Evolutionary conservation across 2,329 filamentous ascomycete species (phyloP), one percentile per base, ranked within the genome.

Genomic region (Sporothrix globosa): DNA sequence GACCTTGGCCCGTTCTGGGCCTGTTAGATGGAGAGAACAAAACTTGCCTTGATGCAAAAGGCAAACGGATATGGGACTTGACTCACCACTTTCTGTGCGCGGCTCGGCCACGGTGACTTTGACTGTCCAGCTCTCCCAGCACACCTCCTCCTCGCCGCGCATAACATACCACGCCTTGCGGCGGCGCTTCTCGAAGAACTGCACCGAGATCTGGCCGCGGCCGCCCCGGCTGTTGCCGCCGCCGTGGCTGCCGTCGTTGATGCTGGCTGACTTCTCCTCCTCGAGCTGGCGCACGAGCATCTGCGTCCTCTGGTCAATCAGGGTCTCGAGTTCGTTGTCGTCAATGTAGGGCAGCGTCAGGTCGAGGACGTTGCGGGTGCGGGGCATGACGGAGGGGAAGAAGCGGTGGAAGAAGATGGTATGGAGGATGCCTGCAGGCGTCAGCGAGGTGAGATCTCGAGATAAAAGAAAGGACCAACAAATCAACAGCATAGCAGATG

Each of bases 351-450:
- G 94, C 39, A 98, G 88, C 46, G 93, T 94, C 73, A 97, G 87
- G 81, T 97, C 94, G 74, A 97, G 90, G 73, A 97, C 89, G 78
- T 97, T 94, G 82, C 93, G 90, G 73, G 92, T 93, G 73, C 88
- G 87, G 6, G 96, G 95, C 54, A 88, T 84, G 75, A 97, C 87
- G 71, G 92, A 90, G 70, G 93, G 93, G 84, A 98, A 97, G 87
- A 95, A 97, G 77, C 96, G 91, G 83, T 97, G 94, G 86, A 98
- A 98, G 88, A 98, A 99, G 80, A 98, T 97, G 67, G 94, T 96
- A 80, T 97, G 94, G 66, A 98, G 87, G 79, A 97, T 92, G 74
- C 92, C 95, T 97, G 72, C 70, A 70, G 67, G 24, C 44, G 68
- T 66, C 14, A 67, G 50, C 7, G 9, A 58, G 60, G 68, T 11